Conservation (phyloP, 768 basidiomycete genomes). For the Macrolepiota dolichaula region DNA sequence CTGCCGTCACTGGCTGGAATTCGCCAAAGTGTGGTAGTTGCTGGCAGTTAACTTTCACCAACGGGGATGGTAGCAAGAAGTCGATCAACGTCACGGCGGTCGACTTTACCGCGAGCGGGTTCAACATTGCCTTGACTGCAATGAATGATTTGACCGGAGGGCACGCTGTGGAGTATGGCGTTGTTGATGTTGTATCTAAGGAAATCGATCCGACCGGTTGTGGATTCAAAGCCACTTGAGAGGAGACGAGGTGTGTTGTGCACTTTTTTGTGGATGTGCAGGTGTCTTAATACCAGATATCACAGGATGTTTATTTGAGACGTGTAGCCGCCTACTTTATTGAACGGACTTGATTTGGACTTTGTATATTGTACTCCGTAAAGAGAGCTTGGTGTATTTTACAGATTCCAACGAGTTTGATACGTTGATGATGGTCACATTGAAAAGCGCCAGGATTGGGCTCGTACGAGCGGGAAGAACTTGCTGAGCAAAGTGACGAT, state of each 20-base stretch:
- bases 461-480: not conserved
- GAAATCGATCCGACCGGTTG: constrained; percentile 45
- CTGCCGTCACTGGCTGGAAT: constrained; percentile 47
- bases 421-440: not conserved
- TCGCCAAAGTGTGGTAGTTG: constrained; percentile 56
- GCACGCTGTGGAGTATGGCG: constrained; percentile 42
- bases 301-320: not conserved
- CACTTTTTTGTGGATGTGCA: not conserved
- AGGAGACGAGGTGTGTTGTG: not conserved
- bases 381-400: not conserved
- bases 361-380: not conserved
- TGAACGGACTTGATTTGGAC: not conserved
- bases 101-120: constrained; percentile 44
- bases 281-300: not conserved
- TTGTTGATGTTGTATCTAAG: constrained; percentile 37
- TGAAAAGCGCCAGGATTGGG: not conserved
- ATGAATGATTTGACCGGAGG: constrained; percentile 52
- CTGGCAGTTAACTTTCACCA: constrained; percentile 52
- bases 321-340: not conserved
- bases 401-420: not conserved
- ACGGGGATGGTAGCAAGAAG: constrained; percentile 22
- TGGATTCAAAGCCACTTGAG: constrained; percentile 31
- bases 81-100: constrained; percentile 50
- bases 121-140: constrained; percentile 47
- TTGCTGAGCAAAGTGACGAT: not conserved